Conservation (phyloP, 306 rosid species). For the Malus fusca region DNA sequence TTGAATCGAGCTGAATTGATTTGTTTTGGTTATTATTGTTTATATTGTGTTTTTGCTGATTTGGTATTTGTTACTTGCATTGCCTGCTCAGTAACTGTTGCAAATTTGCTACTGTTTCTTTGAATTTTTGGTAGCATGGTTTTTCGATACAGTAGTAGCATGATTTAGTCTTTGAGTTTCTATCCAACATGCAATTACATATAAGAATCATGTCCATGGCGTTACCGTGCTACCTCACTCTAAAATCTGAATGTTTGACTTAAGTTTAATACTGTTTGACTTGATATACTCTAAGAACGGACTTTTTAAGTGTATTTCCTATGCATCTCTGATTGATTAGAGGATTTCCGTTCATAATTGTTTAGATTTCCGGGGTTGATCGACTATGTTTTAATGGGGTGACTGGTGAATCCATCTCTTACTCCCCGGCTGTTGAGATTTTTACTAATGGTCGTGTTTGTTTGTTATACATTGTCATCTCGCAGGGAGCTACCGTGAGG, state of each 20-base stretch:
- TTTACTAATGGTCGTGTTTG: not conserved
- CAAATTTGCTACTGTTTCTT: not conserved
- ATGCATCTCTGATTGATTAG: not conserved
- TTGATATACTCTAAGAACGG: not conserved
- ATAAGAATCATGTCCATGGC: too few species aligned
- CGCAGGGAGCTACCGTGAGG: conserved; percentile 88
- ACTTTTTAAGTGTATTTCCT: not conserved
- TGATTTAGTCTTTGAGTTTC: not conserved
- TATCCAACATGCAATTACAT: not conserved
- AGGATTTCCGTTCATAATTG: not conserved
- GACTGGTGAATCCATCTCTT: not conserved
- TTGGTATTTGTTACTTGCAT: not conserved
- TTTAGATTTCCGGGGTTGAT: not conserved
- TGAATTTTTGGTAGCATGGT: not conserved
- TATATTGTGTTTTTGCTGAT: not conserved
- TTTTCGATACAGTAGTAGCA: too few species aligned
- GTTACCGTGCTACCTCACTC: too few species aligned
- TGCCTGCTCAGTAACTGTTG: not conserved
- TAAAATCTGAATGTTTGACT: too few species aligned
- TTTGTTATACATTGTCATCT: not conserved
- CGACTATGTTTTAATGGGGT: not conserved
- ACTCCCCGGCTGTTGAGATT: not conserved
- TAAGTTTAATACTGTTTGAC: not conserved
- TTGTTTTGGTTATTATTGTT: not conserved
- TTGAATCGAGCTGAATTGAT: not conserved